Base-by-base conservation (phyloP, 805 yeast species). In the Kluyveromyces dobzhanskii region DNA sequence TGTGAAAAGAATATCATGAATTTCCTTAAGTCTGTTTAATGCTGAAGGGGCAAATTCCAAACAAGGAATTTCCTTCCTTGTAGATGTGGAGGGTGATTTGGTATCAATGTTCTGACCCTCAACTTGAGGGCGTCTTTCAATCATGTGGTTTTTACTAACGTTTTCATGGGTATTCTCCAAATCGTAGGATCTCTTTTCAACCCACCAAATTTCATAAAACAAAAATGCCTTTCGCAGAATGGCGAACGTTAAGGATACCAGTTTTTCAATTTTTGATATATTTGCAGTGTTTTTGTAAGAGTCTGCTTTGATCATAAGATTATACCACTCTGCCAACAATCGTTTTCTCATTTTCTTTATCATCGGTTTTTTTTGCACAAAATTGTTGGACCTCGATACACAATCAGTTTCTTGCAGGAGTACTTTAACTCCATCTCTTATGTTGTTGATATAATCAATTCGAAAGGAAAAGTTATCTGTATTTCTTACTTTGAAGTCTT, bases 271-370 rank as follows among this genome's bases (percentile, higher is more conserved):
- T 48, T 80, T 78, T 26, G 68, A 65, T 18, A 65, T 62, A 38
- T 71, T 74, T 19, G 76, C 66, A 0, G 87, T 78, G 32, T 80
- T 77, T 52, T 79, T 76, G 50, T 75, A 81, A 29, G 80, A 83
- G 45, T 80, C 82, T 1, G 90, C 88, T 51, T 80, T 81, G 28
- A 76, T 70, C 78, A 82, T 79, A 30, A 84, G 64, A 38, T 76
- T 78, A 46, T 83, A 82, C 94, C 94, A 84, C 53, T 81, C 88
- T 2, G 88, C 80, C 24, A 84, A 67, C 40, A 84, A 59, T 28
- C 76, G 69, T 56, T 84, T 84, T 47, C 94, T 69, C 38, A 77
- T 67, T 45, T 71, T 76, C 40, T 85, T 65, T 12, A 84, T 74
- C 3, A 71, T 56, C 2, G 85, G 79, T 37, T 74, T 70, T 44